Percentiles rank a stretch among this genome's conserved stretches.
Conservation (phyloP, 1,139 yeast species). For the Pichia sp. region DNA sequence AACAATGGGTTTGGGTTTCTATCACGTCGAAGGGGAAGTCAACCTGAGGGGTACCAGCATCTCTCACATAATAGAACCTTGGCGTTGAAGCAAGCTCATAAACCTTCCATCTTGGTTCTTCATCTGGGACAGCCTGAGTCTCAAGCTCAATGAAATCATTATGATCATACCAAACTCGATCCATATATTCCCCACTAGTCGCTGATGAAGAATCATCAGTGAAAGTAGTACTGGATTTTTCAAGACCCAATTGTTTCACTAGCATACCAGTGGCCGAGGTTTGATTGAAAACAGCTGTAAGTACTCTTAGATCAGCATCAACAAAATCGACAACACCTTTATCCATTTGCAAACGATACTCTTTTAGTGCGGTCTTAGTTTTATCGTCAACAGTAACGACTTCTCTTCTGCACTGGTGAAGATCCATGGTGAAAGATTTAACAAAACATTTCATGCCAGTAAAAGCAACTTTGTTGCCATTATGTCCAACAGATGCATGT, state of each 20-base stretch:
- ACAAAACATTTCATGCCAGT: constrained; percentile 80
- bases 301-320: constrained; percentile 66
- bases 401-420: constrained; percentile 80
- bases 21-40: constrained; percentile 40
- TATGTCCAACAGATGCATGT: constrained; percentile 47
- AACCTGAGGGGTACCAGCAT: constrained; percentile 49
- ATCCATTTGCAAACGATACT: constrained; percentile 62
- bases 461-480: constrained; percentile 49
- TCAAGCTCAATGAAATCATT: constrained; percentile 79
- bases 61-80: constrained; percentile 68
- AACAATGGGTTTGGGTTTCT: constrained; percentile 47
- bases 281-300: constrained; percentile 65
- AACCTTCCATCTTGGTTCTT: constrained; percentile 54
- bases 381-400: constrained; percentile 48
- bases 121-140: constrained; percentile 42
- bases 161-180: constrained; percentile 61
- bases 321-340: constrained; percentile 72
- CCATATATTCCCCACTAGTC: constrained; percentile 17
- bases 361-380: constrained; percentile 51
- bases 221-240: constrained; percentile 15
- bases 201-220: constrained; percentile 20
- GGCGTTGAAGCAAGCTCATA: constrained; percentile 72
- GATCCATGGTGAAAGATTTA: constrained; percentile 62
- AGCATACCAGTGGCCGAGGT: constrained; percentile 45
- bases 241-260: constrained; percentile 40